A percentile compares a stretch with the other conserved stretches of the same genome.
phyloP scores from a whole-genome alignment of 805 yeast species.

The Saccharomycopsis lassenensis region DNA sequence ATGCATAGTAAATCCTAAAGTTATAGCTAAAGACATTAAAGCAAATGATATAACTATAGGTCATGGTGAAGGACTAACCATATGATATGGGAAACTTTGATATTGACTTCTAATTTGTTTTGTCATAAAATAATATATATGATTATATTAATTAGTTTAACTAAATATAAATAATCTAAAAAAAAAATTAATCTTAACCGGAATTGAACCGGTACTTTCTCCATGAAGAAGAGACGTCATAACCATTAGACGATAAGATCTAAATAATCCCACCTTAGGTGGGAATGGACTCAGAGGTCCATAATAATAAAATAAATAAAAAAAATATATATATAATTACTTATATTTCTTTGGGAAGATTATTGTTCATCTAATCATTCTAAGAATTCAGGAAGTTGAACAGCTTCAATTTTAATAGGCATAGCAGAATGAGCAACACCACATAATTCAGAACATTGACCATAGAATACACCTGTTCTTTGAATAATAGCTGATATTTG shows the following conservation, averaged over 20 bases:
- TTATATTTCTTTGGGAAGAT: constrained; percentile 5
- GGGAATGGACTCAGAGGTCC: neutral
- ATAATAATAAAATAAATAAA: constrained; percentile 5
- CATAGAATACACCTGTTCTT: constrained; percentile 21
- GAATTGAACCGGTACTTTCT: constrained; percentile 10
- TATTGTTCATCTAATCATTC: constrained; percentile 22
- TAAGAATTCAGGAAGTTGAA: constrained; percentile 20
- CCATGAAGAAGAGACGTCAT: constrained; percentile 7
- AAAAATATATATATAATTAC: constrained; percentile 3
- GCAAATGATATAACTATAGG: constrained; percentile 21
- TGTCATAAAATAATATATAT: constrained; percentile 10
- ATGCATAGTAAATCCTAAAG: constrained; percentile 22
- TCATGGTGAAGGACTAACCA: constrained; percentile 23
- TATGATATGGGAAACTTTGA: constrained; percentile 20
- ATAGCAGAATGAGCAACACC: constrained; percentile 22
- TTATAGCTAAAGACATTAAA: constrained; percentile 21
- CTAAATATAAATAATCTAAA: constrained; percentile 3
- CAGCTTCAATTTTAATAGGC: constrained; percentile 23
- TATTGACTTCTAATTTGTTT: constrained; percentile 13
- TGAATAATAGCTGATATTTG: constrained; percentile 21
- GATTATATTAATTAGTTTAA: constrained; percentile 6
- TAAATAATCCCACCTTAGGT: no score
- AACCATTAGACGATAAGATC: constrained; percentile 2
- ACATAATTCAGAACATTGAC: constrained; percentile 23
- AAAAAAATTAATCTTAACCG: constrained; percentile 5